These are phyloP conservation scores for Friedmanniomyces endolithicus DNA, from an alignment of 495 filamentous ascomycete species.

Conservation along the genomic window DNA sequence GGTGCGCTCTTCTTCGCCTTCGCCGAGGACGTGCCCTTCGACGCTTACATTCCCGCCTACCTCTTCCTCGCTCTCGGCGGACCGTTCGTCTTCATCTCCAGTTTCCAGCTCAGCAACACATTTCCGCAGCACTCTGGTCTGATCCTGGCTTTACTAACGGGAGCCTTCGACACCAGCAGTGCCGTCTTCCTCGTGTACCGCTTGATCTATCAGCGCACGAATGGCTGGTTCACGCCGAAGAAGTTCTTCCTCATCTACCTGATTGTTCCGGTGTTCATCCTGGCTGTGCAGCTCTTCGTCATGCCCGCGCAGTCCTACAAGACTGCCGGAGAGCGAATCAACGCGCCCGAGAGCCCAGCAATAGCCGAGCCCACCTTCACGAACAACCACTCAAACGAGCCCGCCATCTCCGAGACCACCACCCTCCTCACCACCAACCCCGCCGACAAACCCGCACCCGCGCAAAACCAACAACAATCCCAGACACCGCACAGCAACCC, in stretches of 20 bases:
- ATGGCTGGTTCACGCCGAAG: constrained; percentile 47
- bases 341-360: constrained; percentile 47
- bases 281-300: constrained; percentile 54
- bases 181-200: constrained; percentile 83
- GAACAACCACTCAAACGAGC: too few relatives aligned
- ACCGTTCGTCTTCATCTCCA: constrained; percentile 81
- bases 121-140: constrained; percentile 77
- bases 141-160: constrained; percentile 73
- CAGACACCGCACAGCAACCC: constrained; percentile 52
- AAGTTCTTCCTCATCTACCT: constrained; percentile 72
- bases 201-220: constrained; percentile 53
- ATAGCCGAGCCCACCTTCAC: too few relatives aligned
- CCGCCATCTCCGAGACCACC: constrained; percentile 59
- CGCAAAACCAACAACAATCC: constrained; percentile 48
- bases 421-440: constrained; percentile 52
- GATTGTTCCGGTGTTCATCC: constrained; percentile 56
- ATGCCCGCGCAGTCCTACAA: constrained; percentile 80
- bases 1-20: constrained; percentile 62
- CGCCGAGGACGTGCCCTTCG: constrained; percentile 49
- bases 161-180: constrained; percentile 80
- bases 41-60: constrained; percentile 69
- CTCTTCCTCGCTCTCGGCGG: constrained; percentile 73
- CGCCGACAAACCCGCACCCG: constrained; percentile 39
- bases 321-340: constrained; percentile 71
- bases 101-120: constrained; percentile 85